Conservation (phyloP, 129 eudicot species). For the carrot (Daucus carota) region DNA sequence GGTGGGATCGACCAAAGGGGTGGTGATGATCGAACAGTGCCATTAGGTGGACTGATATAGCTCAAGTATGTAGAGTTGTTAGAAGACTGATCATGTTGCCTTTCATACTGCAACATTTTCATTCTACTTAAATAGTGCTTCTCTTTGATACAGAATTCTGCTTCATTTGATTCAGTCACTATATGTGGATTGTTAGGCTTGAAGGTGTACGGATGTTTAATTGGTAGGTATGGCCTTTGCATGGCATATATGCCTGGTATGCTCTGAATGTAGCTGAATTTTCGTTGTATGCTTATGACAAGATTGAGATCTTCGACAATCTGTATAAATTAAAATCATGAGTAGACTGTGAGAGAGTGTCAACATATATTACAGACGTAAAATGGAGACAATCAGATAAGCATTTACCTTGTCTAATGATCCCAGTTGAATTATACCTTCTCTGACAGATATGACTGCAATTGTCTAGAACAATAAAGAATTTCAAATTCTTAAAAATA, state of each 20-base stretch:
- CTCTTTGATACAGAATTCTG: slow-evolving; percentile 16
- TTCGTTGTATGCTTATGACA: slow-evolving; percentile 66
- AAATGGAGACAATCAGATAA: background rate
- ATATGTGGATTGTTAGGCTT: slow-evolving; percentile 8
- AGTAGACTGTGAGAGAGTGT: background rate
- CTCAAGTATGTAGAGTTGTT: slow-evolving; percentile 36
- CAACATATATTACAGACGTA: background rate
- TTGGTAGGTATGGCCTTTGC: slow-evolving; percentile 45
- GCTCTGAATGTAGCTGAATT: slow-evolving; percentile 63
- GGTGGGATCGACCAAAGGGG: slow-evolving; percentile 63
- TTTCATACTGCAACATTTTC: slow-evolving; percentile 28
- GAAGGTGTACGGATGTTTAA: slow-evolving; percentile 26
- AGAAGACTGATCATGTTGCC: slow-evolving; percentile 22
- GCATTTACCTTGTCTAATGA: slow-evolving; percentile 60
- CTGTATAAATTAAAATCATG: slow-evolving; percentile 19
- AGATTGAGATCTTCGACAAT: slow-evolving; percentile 63
- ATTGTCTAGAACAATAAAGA: slow-evolving; percentile 44
- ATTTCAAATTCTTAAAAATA: background rate
- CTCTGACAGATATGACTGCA: slow-evolving; percentile 68
- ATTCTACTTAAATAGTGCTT: slow-evolving; percentile 33
- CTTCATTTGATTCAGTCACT: slow-evolving; percentile 9
- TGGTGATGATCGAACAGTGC: slow-evolving; percentile 18
- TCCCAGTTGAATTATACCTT: slow-evolving; percentile 81
- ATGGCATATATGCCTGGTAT: slow-evolving; percentile 59
- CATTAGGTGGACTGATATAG: slow-evolving; percentile 29